phyloP scores from a whole-genome alignment of 331 rosid genomes.

The Saraca asoca region DNA sequence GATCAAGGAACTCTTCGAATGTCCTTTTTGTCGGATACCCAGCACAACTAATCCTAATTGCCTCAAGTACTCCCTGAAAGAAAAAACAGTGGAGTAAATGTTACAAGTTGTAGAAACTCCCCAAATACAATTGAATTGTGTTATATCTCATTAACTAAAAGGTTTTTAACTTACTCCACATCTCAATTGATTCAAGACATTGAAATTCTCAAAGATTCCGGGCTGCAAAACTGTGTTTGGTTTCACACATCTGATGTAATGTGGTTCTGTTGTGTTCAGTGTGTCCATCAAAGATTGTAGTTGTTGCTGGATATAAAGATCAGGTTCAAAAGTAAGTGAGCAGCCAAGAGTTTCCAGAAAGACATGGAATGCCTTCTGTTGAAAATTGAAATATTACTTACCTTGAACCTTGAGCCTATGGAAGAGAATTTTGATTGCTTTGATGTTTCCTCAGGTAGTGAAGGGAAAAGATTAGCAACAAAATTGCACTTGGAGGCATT shows the following conservation, averaged over 20 bases:
- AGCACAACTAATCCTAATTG: conserved; percentile 85
- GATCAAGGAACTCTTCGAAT: conserved; percentile 80
- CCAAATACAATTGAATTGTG: conserved; percentile 8
- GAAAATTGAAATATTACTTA: conserved; percentile 34
- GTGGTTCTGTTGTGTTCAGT: conserved; percentile 79
- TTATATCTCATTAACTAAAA: conserved; percentile 16
- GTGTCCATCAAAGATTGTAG: conserved; percentile 84
- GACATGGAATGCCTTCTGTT: neutral
- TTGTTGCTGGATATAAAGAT: conserved; percentile 65
- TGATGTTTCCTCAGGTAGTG: conserved; percentile 75
- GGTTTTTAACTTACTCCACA: conserved; percentile 65
- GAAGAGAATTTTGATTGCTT: conserved; percentile 87
- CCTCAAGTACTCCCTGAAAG: conserved; percentile 85
- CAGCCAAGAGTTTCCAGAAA: conserved; percentile 26
- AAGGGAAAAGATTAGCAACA: conserved; percentile 75
- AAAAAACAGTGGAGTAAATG: conserved; percentile 14
- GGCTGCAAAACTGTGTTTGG: conserved; percentile 86
- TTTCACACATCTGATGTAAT: conserved; percentile 89
- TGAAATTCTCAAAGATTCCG: conserved; percentile 77
- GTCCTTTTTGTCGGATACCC: conserved; percentile 89
- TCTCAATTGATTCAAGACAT: conserved; percentile 78
- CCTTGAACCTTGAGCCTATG: conserved; percentile 80
- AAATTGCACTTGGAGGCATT: conserved; percentile 68
- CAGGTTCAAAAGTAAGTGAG: conserved; percentile 37
- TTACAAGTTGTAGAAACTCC: conserved; percentile 9